A percentile compares a stretch with the other conserved stretches of the same genome.
Conservation (phyloP, 2,329 filamentous ascomycete species). For the Macrophomina phaseolina region DNA sequence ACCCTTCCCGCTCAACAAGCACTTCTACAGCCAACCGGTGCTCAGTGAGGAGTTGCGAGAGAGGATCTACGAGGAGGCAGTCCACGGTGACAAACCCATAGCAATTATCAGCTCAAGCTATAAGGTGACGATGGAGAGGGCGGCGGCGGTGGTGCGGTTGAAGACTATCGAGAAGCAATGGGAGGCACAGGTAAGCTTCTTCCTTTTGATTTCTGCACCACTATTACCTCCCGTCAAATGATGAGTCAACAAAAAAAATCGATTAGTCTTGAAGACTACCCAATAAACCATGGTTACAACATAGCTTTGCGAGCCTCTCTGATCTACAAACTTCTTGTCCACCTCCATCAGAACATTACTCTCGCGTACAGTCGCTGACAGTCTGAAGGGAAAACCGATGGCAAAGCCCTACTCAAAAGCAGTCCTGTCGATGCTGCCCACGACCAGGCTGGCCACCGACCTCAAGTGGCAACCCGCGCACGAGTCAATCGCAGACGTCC, state of each 20-base stretch:
- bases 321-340: slow-evolving; percentile 49
- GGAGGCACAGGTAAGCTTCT: slow-evolving; percentile 71
- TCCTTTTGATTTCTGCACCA: background rate
- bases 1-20: slow-evolving; percentile 76
- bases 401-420: slow-evolving; percentile 78
- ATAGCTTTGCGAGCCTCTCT: slow-evolving; percentile 75
- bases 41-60: slow-evolving; percentile 75
- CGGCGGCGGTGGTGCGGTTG: slow-evolving; percentile 83
- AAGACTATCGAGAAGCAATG: slow-evolving; percentile 85
- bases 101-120: slow-evolving; percentile 78
- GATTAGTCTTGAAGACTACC: slow-evolving; percentile 99
- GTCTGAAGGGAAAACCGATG: slow-evolving; percentile 71
- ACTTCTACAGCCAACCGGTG: slow-evolving; percentile 74
- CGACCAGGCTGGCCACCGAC: slow-evolving; percentile 39
- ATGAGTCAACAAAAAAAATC: slow-evolving; percentile 73
- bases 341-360: slow-evolving; percentile 18
- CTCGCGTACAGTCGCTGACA: background rate
- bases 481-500: slow-evolving; percentile 69
- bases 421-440: slow-evolving; percentile 79
- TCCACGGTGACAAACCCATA: slow-evolving; percentile 55
- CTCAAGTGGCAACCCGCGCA: slow-evolving; percentile 52
- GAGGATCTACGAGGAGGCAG: slow-evolving; percentile 64
- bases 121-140: slow-evolving; percentile 79
- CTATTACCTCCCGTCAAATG: slow-evolving; percentile 48
- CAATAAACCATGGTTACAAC: slow-evolving; percentile 78